These are phyloP conservation scores for Fulvia fulva DNA, from an alignment of 2,329 filamentous ascomycete species.

Conservation along the genomic window DNA sequence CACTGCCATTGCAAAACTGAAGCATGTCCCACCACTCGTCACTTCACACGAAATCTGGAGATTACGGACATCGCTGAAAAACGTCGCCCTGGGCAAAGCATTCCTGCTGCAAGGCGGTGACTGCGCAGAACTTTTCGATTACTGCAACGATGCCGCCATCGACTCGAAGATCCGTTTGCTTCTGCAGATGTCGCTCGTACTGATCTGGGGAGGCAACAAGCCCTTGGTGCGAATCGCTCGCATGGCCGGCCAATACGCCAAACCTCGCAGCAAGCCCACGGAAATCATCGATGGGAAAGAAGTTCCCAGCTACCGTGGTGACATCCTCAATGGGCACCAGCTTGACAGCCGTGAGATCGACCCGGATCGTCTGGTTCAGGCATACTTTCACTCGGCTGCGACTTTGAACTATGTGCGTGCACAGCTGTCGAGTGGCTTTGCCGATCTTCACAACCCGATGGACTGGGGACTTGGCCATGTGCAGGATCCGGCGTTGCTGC, in stretches of 20 bases:
- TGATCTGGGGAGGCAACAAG: constrained; percentile 81
- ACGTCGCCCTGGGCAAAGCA: constrained; percentile 84
- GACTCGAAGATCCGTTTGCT: constrained; percentile 96
- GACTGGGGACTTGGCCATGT: constrained; percentile 96
- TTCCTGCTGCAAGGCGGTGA: constrained; percentile 95
- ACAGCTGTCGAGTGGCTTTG: constrained; percentile 79
- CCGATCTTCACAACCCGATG: constrained; percentile 86
- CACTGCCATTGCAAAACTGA: constrained; percentile 61
- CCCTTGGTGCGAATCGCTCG: constrained; percentile 90
- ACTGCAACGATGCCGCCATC: constrained; percentile 84
- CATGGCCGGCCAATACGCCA: constrained; percentile 94
- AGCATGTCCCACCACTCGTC: constrained; percentile 70
- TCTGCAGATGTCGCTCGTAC: constrained; percentile 91
- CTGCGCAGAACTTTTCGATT: constrained; percentile 95
- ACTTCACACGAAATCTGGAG: constrained; percentile 75
- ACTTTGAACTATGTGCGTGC: constrained; percentile 91
- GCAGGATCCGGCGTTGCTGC: constrained; percentile 73
- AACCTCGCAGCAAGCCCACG: constrained; percentile 83
- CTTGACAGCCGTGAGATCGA: constrained; percentile 74
- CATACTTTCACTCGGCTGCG: constrained; percentile 92
- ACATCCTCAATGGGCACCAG: constrained; percentile 88
- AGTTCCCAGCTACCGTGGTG: constrained; percentile 86
- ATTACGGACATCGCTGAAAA: constrained; percentile 71
- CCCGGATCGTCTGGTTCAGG: constrained; percentile 76
- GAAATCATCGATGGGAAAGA: constrained; percentile 76